phyloP scores from a whole-genome alignment of 2,329 filamentous ascomycete genomes.

The Ciborinia camelliae region DNA sequence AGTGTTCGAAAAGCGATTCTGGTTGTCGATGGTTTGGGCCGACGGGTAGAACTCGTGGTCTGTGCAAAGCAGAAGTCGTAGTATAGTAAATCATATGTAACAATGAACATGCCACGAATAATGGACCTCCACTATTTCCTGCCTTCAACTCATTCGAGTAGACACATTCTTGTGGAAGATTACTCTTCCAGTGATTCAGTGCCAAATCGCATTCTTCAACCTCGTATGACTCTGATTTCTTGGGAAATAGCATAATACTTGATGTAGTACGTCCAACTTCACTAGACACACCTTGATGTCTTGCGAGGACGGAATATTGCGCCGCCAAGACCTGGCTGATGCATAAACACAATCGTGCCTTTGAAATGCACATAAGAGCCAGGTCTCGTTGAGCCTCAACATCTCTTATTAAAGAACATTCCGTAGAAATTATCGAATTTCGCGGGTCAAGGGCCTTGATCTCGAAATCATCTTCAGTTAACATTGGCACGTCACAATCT shows the following conservation, averaged over 20 bases:
- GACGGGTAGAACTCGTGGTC: slow-evolving; percentile 85
- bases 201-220: slow-evolving; percentile 77
- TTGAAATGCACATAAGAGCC: slow-evolving; percentile 85
- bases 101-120: slow-evolving; percentile 73
- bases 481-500: slow-evolving; percentile 91
- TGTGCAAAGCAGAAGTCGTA: slow-evolving; percentile 83
- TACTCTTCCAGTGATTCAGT: slow-evolving; percentile 71
- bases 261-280: slow-evolving; percentile 67
- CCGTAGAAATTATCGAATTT: slow-evolving; percentile 63
- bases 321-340: slow-evolving; percentile 86
- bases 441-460: slow-evolving; percentile 64
- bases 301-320: slow-evolving; percentile 88
- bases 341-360: slow-evolving; percentile 83
- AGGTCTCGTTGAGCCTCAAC: slow-evolving; percentile 71
- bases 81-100: slow-evolving; percentile 94
- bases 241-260: slow-evolving; percentile 86
- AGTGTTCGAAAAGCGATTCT: slow-evolving; percentile 73
- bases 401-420: slow-evolving; percentile 70
- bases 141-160: slow-evolving; percentile 60
- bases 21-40: slow-evolving; percentile 50
- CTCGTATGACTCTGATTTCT: slow-evolving; percentile 77
- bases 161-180: slow-evolving; percentile 67
- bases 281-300: slow-evolving; percentile 73
- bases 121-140: slow-evolving; percentile 55
- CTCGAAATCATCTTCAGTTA: slow-evolving; percentile 81